Percentiles rank a stretch among this genome's conserved stretches.
phyloP scores from a whole-genome alignment of 148 eudicot genomes.

The Nepenthes gracilis region DNA sequence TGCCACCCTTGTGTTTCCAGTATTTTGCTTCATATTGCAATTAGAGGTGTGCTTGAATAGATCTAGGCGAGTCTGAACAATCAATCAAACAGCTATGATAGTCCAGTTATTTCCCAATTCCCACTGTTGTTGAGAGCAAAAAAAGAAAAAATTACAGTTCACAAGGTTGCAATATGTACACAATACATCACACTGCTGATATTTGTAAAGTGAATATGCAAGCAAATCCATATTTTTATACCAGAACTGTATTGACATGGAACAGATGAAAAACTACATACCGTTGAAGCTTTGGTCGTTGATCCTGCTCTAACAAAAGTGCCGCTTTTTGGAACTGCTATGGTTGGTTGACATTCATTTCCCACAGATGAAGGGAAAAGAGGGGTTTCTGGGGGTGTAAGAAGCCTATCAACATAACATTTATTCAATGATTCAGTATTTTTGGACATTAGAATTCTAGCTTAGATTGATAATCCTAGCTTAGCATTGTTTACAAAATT shows the following conservation, averaged over 20 bases:
- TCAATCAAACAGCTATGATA: too few relatives aligned
- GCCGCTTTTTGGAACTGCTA: constrained; percentile 52
- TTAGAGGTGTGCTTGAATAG: too few relatives aligned
- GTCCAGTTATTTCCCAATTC: too few relatives aligned
- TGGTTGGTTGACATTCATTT: constrained; percentile 42
- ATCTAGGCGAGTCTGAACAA: too few relatives aligned
- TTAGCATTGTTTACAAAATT: too few relatives aligned
- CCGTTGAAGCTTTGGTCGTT: constrained; percentile 74
- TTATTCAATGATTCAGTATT: not conserved
- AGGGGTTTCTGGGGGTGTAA: constrained; percentile 99
- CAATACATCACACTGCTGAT: not conserved
- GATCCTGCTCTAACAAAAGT: constrained; percentile 52
- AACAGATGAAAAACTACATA: constrained; percentile 14
- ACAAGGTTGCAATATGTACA: too few relatives aligned
- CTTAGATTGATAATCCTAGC: too few relatives aligned
- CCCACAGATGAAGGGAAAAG: constrained; percentile 56
- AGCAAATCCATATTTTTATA: not conserved
- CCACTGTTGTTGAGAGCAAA: too few relatives aligned
- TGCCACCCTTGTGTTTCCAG: too few relatives aligned
- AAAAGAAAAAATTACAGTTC: too few relatives aligned
- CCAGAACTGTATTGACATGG: not conserved
- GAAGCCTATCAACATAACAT: constrained; percentile 48
- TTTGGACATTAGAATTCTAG: too few relatives aligned
- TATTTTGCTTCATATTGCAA: too few relatives aligned
- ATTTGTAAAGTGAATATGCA: constrained; percentile 3